Percentiles rank a stretch among this genome's conserved stretches.
Evolutionary conservation across 805 yeast genomes (phyloP).

Genomic region (Danielozyma ontarioensis): DNA sequence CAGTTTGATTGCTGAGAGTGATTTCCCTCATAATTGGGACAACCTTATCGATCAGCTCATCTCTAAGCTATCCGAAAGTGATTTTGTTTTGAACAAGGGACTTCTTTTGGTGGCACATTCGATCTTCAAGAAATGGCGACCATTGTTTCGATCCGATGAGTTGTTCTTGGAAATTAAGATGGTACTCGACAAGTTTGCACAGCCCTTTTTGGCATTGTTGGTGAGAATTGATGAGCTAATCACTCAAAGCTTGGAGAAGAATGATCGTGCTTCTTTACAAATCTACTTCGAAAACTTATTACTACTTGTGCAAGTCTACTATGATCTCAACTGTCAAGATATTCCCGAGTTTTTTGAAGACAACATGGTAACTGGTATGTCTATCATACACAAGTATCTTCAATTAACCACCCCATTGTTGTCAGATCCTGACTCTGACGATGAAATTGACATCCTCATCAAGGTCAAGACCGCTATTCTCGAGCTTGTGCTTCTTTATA

Average conservation of each 20-base stretch:
- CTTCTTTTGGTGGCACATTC: conserved; percentile 91
- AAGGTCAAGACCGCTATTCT: conserved; percentile 76
- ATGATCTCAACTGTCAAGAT: conserved; percentile 95
- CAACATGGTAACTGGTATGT: conserved; percentile 71
- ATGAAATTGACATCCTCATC: conserved; percentile 63
- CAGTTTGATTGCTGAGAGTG: conserved; percentile 89
- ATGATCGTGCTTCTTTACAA: conserved; percentile 46
- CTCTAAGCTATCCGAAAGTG: conserved; percentile 54
- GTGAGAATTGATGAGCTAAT: conserved; percentile 64
- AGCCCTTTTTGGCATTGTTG: conserved; percentile 71
- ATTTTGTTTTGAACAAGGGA: conserved; percentile 73
- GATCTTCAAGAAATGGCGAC: conserved; percentile 95
- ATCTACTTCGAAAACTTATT: conserved; percentile 66
- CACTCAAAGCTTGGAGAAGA: conserved; percentile 29
- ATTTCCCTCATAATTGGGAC: conserved; percentile 90
- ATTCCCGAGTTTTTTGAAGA: conserved; percentile 98
- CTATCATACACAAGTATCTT: conserved; percentile 75
- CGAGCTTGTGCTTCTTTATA: conserved; percentile 79
- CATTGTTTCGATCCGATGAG: conserved; percentile 85
- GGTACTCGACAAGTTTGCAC: conserved; percentile 78
- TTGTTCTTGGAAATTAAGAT: conserved; percentile 80
- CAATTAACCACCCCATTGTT: conserved; percentile 52
- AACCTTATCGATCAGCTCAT: conserved; percentile 71
- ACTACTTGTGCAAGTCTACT: conserved; percentile 74
- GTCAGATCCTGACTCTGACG: conserved; percentile 55